Conservation (phyloP, 1,139 yeast species). For the Debaryomyces robertsiae region DNA sequence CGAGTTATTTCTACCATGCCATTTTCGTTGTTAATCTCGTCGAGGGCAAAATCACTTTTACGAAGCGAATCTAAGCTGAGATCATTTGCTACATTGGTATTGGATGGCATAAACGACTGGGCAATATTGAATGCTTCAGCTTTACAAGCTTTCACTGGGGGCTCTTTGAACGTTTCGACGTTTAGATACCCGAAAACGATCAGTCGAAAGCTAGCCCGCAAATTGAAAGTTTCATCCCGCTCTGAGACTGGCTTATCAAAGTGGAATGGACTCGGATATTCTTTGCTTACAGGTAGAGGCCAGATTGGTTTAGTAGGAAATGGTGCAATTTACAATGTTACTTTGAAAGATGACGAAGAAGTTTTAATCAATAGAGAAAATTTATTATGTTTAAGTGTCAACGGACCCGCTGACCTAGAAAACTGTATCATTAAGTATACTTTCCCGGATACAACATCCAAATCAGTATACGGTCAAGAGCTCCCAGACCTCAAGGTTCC, state of each 20-base stretch:
- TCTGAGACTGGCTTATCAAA: conserved; percentile 39
- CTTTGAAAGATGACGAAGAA: conserved; percentile 49
- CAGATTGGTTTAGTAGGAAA: conserved; percentile 56
- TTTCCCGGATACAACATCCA: conserved; percentile 17
- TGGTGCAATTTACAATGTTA: conserved; percentile 56
- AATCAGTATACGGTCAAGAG: not conserved
- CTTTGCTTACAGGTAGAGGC: conserved; percentile 60
- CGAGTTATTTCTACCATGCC: conserved; percentile 52
- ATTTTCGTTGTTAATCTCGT: conserved; percentile 41
- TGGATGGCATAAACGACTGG: conserved; percentile 67
- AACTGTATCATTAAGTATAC: conserved; percentile 37
- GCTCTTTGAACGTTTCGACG: conserved; percentile 43
- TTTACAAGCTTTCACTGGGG: conserved; percentile 55
- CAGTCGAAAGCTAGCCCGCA: conserved; percentile 34
- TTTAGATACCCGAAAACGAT: conserved; percentile 43
- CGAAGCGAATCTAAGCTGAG: conserved; percentile 23
- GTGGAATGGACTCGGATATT: conserved; percentile 43
- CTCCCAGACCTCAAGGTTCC: too few species aligned
- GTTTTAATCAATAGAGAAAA: conserved; percentile 49
- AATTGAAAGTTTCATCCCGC: conserved; percentile 22
- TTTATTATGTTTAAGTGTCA: conserved; percentile 54
- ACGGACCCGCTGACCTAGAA: conserved; percentile 49
- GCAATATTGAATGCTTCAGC: conserved; percentile 52
- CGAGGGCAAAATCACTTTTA: conserved; percentile 21
- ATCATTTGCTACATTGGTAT: conserved; percentile 43